Evolutionary conservation across 208 protist genomes (phyloP).

Genomic region (Acanthamoeba healyi): DNA sequence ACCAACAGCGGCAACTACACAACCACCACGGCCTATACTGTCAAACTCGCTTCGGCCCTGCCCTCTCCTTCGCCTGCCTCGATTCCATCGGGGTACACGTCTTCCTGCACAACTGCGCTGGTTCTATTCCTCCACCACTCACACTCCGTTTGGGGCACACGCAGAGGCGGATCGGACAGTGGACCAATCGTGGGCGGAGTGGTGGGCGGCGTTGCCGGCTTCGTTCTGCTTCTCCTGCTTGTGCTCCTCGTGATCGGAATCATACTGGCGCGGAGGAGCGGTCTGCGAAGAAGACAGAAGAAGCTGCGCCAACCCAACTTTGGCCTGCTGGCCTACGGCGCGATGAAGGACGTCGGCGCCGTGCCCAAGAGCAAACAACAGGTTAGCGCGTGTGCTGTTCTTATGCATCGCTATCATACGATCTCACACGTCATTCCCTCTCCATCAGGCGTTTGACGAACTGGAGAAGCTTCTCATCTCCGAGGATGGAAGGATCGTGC

Average conservation of each 20-base stretch:
- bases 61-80: too few relatives aligned
- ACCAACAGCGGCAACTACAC: background rate
- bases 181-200: slow-evolving; percentile 2
- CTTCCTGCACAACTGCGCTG: too few relatives aligned
- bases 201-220: background rate
- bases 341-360: background rate
- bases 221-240: background rate
- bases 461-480: background rate
- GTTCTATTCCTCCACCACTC: too few relatives aligned
- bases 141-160: too few relatives aligned
- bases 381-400: background rate
- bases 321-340: background rate
- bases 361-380: background rate
- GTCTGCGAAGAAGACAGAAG: background rate
- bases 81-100: too few relatives aligned
- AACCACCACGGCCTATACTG: background rate
- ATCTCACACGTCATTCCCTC: background rate
- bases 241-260: background rate
- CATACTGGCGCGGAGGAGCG: background rate
- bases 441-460: background rate
- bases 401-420: too few relatives aligned
- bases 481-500: background rate
- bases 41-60: too few relatives aligned
- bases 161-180: background rate
- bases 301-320: slow-evolving; percentile 13